A percentile compares a stretch with the other conserved stretches of the same genome.
Evolutionary conservation across 2,329 filamentous ascomycete species (phyloP).

Genomic region (Arthrinium phaeospermum): DNA sequence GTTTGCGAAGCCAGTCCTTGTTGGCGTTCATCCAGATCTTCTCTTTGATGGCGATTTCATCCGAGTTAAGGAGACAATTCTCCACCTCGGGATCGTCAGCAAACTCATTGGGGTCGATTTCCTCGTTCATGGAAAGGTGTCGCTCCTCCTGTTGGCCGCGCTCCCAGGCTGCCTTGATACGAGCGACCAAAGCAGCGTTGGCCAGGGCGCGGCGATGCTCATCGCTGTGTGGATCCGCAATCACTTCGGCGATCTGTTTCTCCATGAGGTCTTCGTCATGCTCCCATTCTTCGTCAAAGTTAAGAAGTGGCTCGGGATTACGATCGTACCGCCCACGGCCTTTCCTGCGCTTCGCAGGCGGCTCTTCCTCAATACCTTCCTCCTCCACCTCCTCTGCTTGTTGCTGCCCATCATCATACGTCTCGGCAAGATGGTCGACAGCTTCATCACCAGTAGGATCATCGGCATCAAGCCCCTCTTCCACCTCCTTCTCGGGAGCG

Average conservation of each 20-base stretch:
- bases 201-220: conserved; percentile 64
- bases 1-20: conserved; percentile 86
- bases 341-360: conserved; percentile 22
- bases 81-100: conserved; percentile 86
- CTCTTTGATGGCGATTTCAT: conserved; percentile 84
- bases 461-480: conserved; percentile 35
- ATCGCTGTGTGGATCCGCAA: conserved; percentile 63
- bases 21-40: conserved; percentile 94
- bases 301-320: conserved; percentile 48
- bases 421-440: conserved; percentile 48
- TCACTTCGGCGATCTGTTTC: conserved; percentile 72
- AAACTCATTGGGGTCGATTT: conserved; percentile 82
- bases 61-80: conserved; percentile 75
- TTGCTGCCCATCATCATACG: conserved; percentile 44
- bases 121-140: conserved; percentile 62
- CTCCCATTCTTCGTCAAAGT: conserved; percentile 67
- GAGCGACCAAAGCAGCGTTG: conserved; percentile 60
- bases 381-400: conserved; percentile 46
- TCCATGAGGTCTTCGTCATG: conserved; percentile 70
- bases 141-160: conserved; percentile 53
- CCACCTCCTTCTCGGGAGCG: conserved; percentile 31
- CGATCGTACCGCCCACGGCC: conserved; percentile 38
- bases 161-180: conserved; percentile 58
- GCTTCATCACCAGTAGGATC: conserved; percentile 46
- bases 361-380: conserved; percentile 22